Evolutionary conservation across 257 asterid genomes (phyloP).

Genomic region (Sherardia arvensis): DNA sequence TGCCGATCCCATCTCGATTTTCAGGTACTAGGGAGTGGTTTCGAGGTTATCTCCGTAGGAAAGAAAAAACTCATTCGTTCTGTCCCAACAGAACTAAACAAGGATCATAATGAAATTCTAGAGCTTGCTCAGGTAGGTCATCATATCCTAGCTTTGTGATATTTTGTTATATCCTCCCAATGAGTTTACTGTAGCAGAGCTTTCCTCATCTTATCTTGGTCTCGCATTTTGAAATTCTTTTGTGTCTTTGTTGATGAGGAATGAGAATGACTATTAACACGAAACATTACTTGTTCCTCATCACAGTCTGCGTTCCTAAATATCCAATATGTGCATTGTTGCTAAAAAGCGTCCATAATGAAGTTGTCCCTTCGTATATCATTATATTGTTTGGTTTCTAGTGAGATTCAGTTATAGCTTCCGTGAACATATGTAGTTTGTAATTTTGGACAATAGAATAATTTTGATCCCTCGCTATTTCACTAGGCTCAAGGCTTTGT

Average conservation of each 20-base stretch:
- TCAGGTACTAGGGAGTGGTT: slow-evolving; percentile 91
- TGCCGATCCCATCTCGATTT: background rate
- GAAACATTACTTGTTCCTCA: no score
- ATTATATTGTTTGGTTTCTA: background rate
- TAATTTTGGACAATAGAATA: background rate
- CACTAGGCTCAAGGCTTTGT: slow-evolving; percentile 82
- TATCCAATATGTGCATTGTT: background rate
- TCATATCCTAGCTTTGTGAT: slow-evolving; percentile 5
- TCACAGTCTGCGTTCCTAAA: background rate
- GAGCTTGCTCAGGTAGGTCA: slow-evolving; percentile 90
- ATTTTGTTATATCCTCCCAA: background rate
- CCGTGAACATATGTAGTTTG: background rate
- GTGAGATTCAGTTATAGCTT: background rate
- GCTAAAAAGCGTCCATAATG: background rate
- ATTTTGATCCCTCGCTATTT: slow-evolving; percentile 6
- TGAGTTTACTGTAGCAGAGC: background rate
- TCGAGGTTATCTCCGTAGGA: slow-evolving; percentile 87
- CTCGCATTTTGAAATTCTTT: background rate
- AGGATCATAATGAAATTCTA: slow-evolving; percentile 89
- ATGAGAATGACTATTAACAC: no score
- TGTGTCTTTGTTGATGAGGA: background rate
- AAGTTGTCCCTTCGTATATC: background rate
- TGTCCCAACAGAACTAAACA: slow-evolving; percentile 96
- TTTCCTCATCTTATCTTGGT: background rate
- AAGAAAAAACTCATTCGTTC: slow-evolving; percentile 86